Evolutionary conservation across 1,139 yeast species (phyloP).

Genomic region (Scheffersomyces lignicola): DNA sequence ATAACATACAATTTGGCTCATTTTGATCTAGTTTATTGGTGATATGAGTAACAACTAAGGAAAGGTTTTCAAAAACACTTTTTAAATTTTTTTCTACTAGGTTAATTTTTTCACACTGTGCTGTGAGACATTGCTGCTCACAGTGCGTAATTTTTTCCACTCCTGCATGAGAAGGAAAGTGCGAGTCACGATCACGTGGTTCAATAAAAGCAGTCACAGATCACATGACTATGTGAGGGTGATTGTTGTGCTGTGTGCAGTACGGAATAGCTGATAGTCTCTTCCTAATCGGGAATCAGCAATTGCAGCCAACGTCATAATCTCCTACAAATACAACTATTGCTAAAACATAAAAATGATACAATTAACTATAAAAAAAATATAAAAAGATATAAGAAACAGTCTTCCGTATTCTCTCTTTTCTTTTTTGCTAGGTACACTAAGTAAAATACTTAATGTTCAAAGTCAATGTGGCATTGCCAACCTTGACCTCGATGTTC

Average conservation of each 20-base stretch:
- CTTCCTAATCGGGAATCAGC: neutral
- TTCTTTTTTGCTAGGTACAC: no score
- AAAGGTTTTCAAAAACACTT: conserved; percentile 18
- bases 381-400: neutral
- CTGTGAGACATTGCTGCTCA: conserved; percentile 4
- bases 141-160: conserved; percentile 3
- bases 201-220: conserved; percentile 17
- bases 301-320: neutral
- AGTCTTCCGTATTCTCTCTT: no score
- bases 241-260: neutral
- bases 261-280: no score
- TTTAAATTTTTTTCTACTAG: conserved; percentile 8
- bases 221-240: conserved; percentile 11
- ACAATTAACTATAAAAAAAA: neutral
- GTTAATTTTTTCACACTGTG: conserved; percentile 11
- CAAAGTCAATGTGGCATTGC: conserved; percentile 31
- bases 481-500: conserved; percentile 26
- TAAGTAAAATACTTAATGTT: conserved; percentile 26
- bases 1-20: conserved; percentile 35
- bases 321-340: neutral
- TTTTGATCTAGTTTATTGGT: conserved; percentile 29
- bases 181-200: conserved; percentile 4
- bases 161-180: conserved; percentile 4
- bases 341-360: conserved; percentile 1
- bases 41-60: conserved; percentile 12